Evolutionary conservation across 139 green algal genomes (phyloP).

Genomic region (Coelastrella sp.): DNA sequence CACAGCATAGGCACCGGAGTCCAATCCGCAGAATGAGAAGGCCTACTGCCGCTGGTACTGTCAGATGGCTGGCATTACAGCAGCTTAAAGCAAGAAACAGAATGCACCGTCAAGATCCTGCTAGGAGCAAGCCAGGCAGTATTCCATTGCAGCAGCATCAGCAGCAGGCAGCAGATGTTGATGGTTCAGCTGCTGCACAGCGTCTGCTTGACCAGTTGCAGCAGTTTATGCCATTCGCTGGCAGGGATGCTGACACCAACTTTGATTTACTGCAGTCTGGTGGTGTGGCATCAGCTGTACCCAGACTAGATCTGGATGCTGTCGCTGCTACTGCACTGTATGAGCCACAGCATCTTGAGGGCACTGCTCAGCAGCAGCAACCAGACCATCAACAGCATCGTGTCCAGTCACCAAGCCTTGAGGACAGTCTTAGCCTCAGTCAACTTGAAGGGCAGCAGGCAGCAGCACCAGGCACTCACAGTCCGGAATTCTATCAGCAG

Average conservation of each 20-base stretch:
- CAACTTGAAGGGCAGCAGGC: neutral
- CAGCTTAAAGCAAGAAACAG: constrained; percentile 28
- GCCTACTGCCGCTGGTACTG: neutral
- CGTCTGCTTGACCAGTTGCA: neutral
- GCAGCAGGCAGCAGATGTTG: neutral
- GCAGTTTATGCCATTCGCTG: neutral
- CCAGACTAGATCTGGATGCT: constrained; percentile 25
- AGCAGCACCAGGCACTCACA: neutral
- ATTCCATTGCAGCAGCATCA: neutral
- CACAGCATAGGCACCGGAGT: neutral
- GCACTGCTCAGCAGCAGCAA: neutral
- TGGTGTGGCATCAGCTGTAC: too few relatives aligned
- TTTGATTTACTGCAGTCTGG: too few relatives aligned
- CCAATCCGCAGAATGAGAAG: constrained; percentile 9
- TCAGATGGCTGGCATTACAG: constrained; percentile 12
- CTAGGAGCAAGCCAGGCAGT: neutral
- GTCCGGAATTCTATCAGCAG: neutral
- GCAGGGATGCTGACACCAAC: too few relatives aligned
- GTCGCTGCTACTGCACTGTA: constrained; percentile 15
- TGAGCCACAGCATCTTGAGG: neutral
- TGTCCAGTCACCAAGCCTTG: neutral
- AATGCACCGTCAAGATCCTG: neutral
- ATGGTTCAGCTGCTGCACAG: neutral
- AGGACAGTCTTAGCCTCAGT: neutral
- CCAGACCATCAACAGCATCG: neutral